Conservation (phyloP, 2,329 filamentous ascomycete species). For the Chaetothyriales sp. region DNA sequence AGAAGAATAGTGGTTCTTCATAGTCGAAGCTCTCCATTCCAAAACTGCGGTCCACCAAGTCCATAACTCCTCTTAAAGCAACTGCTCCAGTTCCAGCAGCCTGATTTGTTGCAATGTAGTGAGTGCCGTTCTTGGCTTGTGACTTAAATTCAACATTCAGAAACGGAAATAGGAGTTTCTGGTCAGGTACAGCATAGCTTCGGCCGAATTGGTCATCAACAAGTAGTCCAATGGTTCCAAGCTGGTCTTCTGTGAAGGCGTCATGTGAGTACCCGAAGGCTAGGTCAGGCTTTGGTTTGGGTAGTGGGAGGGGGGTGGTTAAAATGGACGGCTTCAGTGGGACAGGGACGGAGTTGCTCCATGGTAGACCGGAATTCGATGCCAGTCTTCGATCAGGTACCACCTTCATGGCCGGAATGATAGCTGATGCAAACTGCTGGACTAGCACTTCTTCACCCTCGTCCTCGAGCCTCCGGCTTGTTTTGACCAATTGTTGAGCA, state of each 20-base stretch:
- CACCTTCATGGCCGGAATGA: not conserved
- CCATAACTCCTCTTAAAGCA: constrained; percentile 1
- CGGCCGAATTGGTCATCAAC: constrained; percentile 1
- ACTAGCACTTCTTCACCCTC: not conserved
- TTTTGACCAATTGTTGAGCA: not conserved
- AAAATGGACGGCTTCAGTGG: not conserved
- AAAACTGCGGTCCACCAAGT: constrained; percentile 3
- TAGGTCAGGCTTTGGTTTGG: constrained; percentile 1
- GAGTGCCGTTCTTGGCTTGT: constrained; percentile 2
- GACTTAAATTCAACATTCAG: constrained; percentile 2
- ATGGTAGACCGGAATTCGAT: not conserved
- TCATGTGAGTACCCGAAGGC: constrained; percentile 4
- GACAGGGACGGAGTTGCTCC: not conserved
- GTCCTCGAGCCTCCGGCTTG: not conserved
- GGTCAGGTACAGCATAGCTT: constrained; percentile 2
- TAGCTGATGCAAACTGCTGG: not conserved
- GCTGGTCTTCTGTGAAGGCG: constrained; percentile 1
- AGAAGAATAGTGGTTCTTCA: constrained; percentile 6
- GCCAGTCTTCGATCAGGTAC: not conserved
- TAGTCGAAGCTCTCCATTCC: constrained; percentile 1
- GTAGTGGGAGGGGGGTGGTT: not conserved
- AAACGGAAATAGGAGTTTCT: constrained; percentile 2
- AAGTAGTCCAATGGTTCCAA: constrained; percentile 2
- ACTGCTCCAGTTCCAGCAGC: constrained; percentile 3
- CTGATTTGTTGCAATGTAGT: constrained; percentile 5